phyloP scores from a whole-genome alignment of 1,284 basidiomycete genomes.

The Hemileccinum hortonii region DNA sequence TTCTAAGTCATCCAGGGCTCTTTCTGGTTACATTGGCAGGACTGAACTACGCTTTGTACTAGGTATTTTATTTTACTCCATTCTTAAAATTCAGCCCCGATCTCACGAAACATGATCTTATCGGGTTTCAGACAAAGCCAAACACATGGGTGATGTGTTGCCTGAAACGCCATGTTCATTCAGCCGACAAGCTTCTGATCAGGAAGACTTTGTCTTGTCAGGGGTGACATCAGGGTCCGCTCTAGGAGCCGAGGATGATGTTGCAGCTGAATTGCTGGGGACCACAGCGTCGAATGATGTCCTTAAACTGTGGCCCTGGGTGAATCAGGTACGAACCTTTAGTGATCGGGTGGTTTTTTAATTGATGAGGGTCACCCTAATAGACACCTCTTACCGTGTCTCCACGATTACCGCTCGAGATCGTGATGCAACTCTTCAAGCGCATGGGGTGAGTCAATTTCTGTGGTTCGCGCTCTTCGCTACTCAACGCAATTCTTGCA shows the following conservation, averaged over 20 bases:
- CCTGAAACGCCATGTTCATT: conserved; percentile 75
- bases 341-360: background rate
- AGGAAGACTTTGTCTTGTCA: conserved; percentile 48
- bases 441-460: conserved; percentile 79
- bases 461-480: background rate
- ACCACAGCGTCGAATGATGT: conserved; percentile 53
- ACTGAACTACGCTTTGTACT: conserved; percentile 85
- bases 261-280: conserved; percentile 59
- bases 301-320: conserved; percentile 86
- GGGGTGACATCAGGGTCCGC: conserved; percentile 52
- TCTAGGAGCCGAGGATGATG: conserved; percentile 66
- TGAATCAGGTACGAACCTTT: conserved; percentile 71
- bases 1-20: conserved; percentile 48
- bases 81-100: background rate
- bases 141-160: conserved; percentile 58
- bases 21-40: conserved; percentile 88
- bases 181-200: conserved; percentile 44
- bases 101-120: conserved; percentile 1
- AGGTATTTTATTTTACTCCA: conserved; percentile 50
- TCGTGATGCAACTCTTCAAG: conserved; percentile 95
- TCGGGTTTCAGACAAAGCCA: conserved; percentile 60
- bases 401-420: conserved; percentile 91
- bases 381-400: conserved; percentile 92
- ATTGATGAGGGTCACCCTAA: conserved; percentile 4
- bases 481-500: conserved; percentile 2